Percentiles rank a stretch among this genome's conserved stretches.
These are phyloP conservation scores for Chrysopogon serrulatus DNA, from an alignment of 176 grass and related monocot species.

Conservation along the genomic window DNA sequence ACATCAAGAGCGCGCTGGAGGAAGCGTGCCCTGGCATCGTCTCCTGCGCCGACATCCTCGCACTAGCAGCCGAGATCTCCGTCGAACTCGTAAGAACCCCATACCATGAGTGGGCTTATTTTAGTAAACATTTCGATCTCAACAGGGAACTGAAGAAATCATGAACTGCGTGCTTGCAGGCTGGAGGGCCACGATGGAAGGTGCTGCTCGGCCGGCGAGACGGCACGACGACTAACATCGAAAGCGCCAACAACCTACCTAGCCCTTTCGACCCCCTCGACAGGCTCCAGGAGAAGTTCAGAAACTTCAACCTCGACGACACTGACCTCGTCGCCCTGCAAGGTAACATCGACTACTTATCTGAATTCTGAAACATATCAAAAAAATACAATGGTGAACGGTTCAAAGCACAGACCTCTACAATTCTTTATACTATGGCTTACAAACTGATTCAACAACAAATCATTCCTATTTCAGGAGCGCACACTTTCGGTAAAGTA, in stretches of 20 bases:
- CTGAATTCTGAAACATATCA: too few relatives aligned
- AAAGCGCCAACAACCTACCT: conserved; percentile 34
- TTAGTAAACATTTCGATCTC: too few relatives aligned
- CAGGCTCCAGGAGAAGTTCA: conserved; percentile 45
- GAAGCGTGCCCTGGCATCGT: conserved; percentile 46
- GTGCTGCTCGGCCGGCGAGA: conserved; percentile 4
- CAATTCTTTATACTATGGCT: too few relatives aligned
- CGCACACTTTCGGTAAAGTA: conserved; percentile 53
- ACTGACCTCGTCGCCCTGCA: conserved; percentile 51
- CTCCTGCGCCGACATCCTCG: conserved; percentile 79
- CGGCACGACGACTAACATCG: not conserved
- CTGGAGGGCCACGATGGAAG: not conserved
- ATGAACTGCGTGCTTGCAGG: not conserved
- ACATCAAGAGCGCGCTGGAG: conserved; percentile 30
- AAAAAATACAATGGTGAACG: too few relatives aligned
- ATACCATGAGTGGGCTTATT: too few relatives aligned
- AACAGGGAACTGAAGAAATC: not conserved
- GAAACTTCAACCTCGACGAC: conserved; percentile 29
- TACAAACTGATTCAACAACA: not conserved
- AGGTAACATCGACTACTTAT: conserved; percentile 33
- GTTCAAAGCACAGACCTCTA: not conserved
- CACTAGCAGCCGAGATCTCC: conserved; percentile 25
- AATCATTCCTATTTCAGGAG: conserved; percentile 23
- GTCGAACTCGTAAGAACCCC: conserved; percentile 16
- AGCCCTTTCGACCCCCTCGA: conserved; percentile 29